Percentiles rank a stretch among this genome's conserved stretches.
phyloP scores from a whole-genome alignment of 2,329 filamentous ascomycete species.

The Emydomyces testavorans region DNA sequence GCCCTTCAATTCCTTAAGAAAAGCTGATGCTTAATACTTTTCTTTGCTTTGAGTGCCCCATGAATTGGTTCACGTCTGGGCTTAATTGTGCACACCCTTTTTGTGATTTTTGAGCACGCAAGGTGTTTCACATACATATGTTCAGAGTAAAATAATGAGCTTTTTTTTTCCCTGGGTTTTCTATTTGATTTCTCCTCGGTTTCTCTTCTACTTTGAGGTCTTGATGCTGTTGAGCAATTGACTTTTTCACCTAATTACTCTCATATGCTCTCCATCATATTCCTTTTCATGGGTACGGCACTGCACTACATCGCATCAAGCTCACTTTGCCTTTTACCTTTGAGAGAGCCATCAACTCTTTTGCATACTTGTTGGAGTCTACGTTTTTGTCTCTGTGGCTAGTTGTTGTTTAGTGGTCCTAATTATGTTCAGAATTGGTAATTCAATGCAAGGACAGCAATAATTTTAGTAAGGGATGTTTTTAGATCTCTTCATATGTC shows the following conservation, averaged over 20 bases:
- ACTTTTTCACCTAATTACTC: background rate
- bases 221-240: background rate
- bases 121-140: slow-evolving; percentile 6
- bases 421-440: slow-evolving; percentile 2
- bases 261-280: background rate
- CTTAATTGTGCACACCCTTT: background rate
- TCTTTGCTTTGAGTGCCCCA: background rate
- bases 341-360: background rate
- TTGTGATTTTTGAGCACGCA: slow-evolving; percentile 7
- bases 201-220: background rate
- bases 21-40: background rate
- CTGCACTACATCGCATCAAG: background rate
- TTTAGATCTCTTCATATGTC: background rate
- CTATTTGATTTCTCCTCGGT: background rate
- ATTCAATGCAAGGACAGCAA: slow-evolving; percentile 1
- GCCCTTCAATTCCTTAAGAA: background rate
- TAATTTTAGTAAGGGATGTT: no score
- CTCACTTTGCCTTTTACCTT: background rate
- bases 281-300: background rate
- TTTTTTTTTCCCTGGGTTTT: background rate
- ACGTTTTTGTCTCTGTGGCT: background rate
- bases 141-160: slow-evolving; percentile 10
- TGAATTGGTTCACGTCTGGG: background rate
- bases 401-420: background rate
- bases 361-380: slow-evolving; percentile 9